Evolutionary conservation across 805 yeast genomes (phyloP), one percentile per base, ranked within the genome.

Genomic region (Cyberlindnera japonica): DNA sequence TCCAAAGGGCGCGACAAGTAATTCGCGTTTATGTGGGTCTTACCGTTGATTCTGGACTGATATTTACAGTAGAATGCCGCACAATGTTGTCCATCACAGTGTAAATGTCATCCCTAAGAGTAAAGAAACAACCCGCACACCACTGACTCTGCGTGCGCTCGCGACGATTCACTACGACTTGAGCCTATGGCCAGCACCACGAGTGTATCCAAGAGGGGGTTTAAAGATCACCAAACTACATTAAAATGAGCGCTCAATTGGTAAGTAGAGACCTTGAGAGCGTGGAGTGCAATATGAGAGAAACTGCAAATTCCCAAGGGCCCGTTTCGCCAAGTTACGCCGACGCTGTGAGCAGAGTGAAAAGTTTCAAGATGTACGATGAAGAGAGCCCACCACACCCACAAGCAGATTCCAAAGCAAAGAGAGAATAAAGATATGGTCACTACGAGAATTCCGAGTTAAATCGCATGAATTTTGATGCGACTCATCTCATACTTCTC

Each of bases 171-270:
- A 23, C 16, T 35, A 28, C 31, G 33, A 41, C 40, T 29, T 14
- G 36, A 36, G 37, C 26, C 40, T 37, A 23, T 6, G 35, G 26
- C 31, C 45, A 38, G 38, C 45, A 39, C 25, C 34, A 25, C 28
- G 36, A n/a, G 17, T 17, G 21, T 15, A 34, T 18, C 35, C 31
- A 36, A 33, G 23, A 31, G 40, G 5, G 16, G n/a, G 14, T 23
- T 18, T 22, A 41, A 33, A 36, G 43, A 15, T 12, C 40, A 39
- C 45, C 48, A 31, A 45, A 32, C 42, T 41, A 48, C 42, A 46
- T 47, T 50, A 47, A 52, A 52, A 57, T 57, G 62, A 55, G 57
- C 53, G 58, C 62, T 49, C 62, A 56, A 57, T 53, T 56, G 51
- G 62, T 57, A 47, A 48, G 62, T 57, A 46, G 31, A 18, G 18